Evolutionary conservation across 2,329 filamentous ascomycete genomes (phyloP).

Genomic region (Diaporthe citriasiana): DNA sequence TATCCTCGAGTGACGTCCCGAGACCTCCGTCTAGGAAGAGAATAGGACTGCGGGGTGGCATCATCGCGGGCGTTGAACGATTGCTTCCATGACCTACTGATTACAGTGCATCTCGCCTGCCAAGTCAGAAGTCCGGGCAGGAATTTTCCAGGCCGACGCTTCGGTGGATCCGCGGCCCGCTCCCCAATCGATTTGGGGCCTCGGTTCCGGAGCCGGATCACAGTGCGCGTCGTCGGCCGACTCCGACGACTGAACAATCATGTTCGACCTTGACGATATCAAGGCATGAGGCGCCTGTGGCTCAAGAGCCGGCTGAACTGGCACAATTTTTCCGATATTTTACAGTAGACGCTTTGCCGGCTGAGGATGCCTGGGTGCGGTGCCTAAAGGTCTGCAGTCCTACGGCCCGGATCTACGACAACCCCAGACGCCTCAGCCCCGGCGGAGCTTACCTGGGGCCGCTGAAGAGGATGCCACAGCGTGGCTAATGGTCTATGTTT

Average conservation of each 20-base stretch:
- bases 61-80: background rate
- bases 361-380: background rate
- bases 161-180: conserved; percentile 14
- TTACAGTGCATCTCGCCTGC: background rate
- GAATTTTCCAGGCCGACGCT: conserved; percentile 16
- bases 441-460: background rate
- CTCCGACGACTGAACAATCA: background rate
- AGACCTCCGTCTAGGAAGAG: conserved; percentile 76
- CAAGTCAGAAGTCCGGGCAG: background rate
- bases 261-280: background rate
- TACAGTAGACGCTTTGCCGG: background rate
- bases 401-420: background rate
- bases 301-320: background rate
- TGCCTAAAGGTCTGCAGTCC: conserved; percentile 26
- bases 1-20: conserved; percentile 75
- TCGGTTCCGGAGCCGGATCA: conserved; percentile 4
- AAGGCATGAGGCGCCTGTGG: too few relatives aligned
- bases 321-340: too few relatives aligned
- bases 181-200: background rate
- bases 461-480: background rate
- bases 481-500: conserved; percentile 8
- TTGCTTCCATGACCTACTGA: background rate
- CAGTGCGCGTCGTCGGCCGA: background rate
- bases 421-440: background rate
- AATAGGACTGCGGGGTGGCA: conserved; percentile 48